These are phyloP conservation scores for Ophiostoma sp. DNA, from an alignment of 2,329 filamentous ascomycete genomes.

Conservation along the genomic window DNA sequence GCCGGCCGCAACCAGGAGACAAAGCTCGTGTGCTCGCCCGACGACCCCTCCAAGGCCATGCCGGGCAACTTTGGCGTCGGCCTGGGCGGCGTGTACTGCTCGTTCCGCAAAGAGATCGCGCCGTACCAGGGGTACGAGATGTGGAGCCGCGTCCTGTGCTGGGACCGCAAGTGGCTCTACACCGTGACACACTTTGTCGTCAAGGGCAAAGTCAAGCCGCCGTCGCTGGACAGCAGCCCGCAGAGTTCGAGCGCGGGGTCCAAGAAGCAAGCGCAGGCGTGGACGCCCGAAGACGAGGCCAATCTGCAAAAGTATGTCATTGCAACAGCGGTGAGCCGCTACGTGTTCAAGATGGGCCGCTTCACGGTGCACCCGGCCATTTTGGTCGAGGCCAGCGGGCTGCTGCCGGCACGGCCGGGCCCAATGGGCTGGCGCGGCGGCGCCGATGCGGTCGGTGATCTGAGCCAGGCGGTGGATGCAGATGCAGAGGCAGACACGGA, in stretches of 20 bases:
- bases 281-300: conserved; percentile 35
- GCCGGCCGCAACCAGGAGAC: conserved; percentile 46
- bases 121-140: conserved; percentile 67
- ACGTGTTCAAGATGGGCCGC: conserved; percentile 75
- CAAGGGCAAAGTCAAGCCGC: conserved; percentile 52
- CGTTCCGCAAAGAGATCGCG: conserved; percentile 67
- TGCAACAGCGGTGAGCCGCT: conserved; percentile 70
- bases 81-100: conserved; percentile 67
- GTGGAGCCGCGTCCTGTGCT: conserved; percentile 63
- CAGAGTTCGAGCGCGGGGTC: conserved; percentile 16
- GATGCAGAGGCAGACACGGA: conserved; percentile 38
- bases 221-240: conserved; percentile 45
- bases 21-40: conserved; percentile 45
- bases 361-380: conserved; percentile 79
- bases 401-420: conserved; percentile 68
- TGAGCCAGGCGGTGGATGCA: conserved; percentile 32
- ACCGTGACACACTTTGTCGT: conserved; percentile 68
- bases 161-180: conserved; percentile 81
- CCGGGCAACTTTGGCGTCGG: conserved; percentile 55
- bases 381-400: conserved; percentile 62
- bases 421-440: conserved; percentile 49
- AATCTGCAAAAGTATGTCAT: conserved; percentile 59
- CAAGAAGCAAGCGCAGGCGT: conserved; percentile 5
- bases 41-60: conserved; percentile 39
- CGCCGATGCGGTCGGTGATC: conserved; percentile 34